These are phyloP conservation scores for Forsythia viridissima DNA, from an alignment of 257 asterid species.

Conservation along the genomic window DNA sequence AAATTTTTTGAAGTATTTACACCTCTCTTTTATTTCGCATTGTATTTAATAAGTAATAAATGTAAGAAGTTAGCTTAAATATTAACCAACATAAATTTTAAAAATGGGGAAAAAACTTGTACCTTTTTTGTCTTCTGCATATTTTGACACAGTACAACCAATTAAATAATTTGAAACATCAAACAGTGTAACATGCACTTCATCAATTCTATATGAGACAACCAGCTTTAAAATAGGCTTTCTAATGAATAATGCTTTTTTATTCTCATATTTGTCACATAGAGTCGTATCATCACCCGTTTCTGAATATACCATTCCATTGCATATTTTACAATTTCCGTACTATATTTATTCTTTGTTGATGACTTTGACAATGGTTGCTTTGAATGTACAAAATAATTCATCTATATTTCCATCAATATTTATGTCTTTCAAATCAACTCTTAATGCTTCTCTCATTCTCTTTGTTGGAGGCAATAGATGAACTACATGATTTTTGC, in stretches of 20 bases:
- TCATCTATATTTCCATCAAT: not conserved
- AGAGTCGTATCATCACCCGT: not conserved
- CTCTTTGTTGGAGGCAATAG: not conserved
- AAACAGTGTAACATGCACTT: not conserved
- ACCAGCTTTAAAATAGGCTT: not conserved
- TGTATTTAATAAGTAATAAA: too few relatives aligned
- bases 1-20: not conserved
- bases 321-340: not conserved
- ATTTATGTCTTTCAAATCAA: too few relatives aligned
- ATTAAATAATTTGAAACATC: not conserved
- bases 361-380: not conserved
- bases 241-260: not conserved
- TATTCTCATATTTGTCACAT: not conserved
- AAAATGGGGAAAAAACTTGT: not conserved
- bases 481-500: not conserved
- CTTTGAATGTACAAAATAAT: not conserved
- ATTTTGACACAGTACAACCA: not conserved
- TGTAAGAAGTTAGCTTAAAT: not conserved
- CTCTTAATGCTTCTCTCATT: not conserved
- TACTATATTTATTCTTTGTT: too few relatives aligned
- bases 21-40: not conserved
- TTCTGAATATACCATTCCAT: not conserved
- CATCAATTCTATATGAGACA: not conserved
- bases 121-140: not conserved
- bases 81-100: not conserved